phyloP scores from a whole-genome alignment of 192 early-diverging fungal genomes.

The Backusella macrospora region DNA sequence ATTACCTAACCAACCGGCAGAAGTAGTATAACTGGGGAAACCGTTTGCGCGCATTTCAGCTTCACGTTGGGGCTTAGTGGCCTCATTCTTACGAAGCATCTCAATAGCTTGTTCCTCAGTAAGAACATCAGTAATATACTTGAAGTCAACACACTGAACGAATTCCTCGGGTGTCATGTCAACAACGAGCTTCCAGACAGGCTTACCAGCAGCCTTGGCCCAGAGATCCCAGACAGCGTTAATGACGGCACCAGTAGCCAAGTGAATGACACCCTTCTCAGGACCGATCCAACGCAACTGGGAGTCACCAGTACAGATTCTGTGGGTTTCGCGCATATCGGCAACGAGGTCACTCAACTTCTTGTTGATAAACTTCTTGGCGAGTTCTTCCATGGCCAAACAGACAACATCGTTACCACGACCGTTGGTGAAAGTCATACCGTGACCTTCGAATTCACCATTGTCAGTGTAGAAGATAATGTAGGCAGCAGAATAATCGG shows the following conservation, averaged over 20 bases:
- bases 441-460: constrained; percentile 33
- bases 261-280: constrained; percentile 46
- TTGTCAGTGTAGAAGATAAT: constrained; percentile 42
- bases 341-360: constrained; percentile 25
- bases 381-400: constrained; percentile 37
- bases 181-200: constrained; percentile 48
- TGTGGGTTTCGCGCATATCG: constrained; percentile 40
- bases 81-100: constrained; percentile 42
- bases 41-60: constrained; percentile 40
- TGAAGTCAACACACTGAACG: constrained; percentile 46
- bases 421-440: constrained; percentile 43
- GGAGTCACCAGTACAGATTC: constrained; percentile 40
- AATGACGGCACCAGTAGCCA: constrained; percentile 47
- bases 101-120: constrained; percentile 45
- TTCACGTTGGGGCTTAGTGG: constrained; percentile 41
- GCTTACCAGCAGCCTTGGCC: constrained; percentile 47
- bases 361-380: constrained; percentile 40
- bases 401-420: constrained; percentile 39
- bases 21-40: constrained; percentile 48
- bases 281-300: constrained; percentile 47
- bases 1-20: constrained; percentile 47
- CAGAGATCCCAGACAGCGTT: constrained; percentile 52
- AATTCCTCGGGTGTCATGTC: constrained; percentile 48
- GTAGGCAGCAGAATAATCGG: constrained; percentile 47
- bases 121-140: constrained; percentile 48